Evolutionary conservation across 2,329 filamentous ascomycete species (phyloP).

Genomic region (Paecilomyces fulvus): DNA sequence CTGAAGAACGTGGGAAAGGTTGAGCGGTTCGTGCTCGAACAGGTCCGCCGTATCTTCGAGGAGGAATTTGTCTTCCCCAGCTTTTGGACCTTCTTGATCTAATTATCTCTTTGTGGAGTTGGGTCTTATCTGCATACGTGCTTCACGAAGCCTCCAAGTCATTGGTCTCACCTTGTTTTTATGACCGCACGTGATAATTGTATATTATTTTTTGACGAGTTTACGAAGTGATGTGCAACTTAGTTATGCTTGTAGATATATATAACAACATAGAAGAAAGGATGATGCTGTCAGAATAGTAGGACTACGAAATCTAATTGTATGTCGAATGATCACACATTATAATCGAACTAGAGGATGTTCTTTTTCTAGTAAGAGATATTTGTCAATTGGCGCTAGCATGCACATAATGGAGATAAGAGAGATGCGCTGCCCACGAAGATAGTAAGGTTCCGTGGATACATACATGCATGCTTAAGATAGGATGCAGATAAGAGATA

Average conservation of each 20-base stretch:
- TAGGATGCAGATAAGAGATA: neutral
- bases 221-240: neutral
- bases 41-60: conserved; percentile 94
- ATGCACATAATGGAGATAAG: neutral
- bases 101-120: neutral
- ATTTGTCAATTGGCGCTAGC: neutral
- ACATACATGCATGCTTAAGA: neutral
- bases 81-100: conserved; percentile 91
- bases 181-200: neutral
- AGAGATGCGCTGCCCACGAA: neutral
- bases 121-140: too few species aligned
- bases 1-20: conserved; percentile 98
- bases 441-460: neutral
- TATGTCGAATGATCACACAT: too few species aligned
- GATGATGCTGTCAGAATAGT: neutral
- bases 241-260: neutral
- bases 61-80: conserved; percentile 98
- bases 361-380: neutral
- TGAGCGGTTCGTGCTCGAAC: conserved; percentile 92
- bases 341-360: too few species aligned
- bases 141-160: neutral
- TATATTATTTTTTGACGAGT: neutral
- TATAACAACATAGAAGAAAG: neutral
- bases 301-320: neutral
- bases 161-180: neutral